Percentiles rank a stretch among this genome's conserved stretches.
Evolutionary conservation across 2,329 filamentous ascomycete species (phyloP).

Genomic region (Pseudodiploospora longispora): DNA sequence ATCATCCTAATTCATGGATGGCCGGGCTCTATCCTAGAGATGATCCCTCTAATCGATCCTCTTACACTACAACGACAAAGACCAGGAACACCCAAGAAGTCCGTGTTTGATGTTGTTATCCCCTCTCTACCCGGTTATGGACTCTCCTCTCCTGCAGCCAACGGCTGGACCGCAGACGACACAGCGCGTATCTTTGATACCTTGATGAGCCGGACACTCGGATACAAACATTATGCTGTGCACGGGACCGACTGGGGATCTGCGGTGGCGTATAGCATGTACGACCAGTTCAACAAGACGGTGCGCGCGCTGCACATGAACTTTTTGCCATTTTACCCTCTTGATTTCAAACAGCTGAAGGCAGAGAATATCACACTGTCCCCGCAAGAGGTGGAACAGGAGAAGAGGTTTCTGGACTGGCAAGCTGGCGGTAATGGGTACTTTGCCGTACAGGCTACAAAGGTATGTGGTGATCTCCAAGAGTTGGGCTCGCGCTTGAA

Average conservation of each 20-base stretch:
- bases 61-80: slow-evolving; percentile 2
- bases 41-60: slow-evolving; percentile 17
- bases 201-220: slow-evolving; percentile 28
- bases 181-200: slow-evolving; percentile 28
- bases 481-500: too few species aligned
- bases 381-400: slow-evolving; percentile 4
- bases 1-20: slow-evolving; percentile 9
- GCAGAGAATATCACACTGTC: slow-evolving; percentile 6
- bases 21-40: slow-evolving; percentile 34
- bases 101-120: slow-evolving; percentile 15
- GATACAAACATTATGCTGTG: slow-evolving; percentile 21
- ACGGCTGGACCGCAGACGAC: slow-evolving; percentile 26
- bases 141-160: slow-evolving; percentile 24
- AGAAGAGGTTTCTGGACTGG: slow-evolving; percentile 4
- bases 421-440: slow-evolving; percentile 7
- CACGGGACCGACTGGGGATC: slow-evolving; percentile 14
- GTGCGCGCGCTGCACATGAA: slow-evolving; percentile 9
- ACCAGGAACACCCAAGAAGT: neutral
- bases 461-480: slow-evolving; percentile 2
- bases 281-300: slow-evolving; percentile 9
- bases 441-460: slow-evolving; percentile 8
- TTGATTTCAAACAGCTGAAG: slow-evolving; percentile 4
- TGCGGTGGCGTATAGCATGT: slow-evolving; percentile 9
- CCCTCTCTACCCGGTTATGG: slow-evolving; percentile 32
- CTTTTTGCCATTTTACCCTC: slow-evolving; percentile 11